Evolutionary conservation across 805 yeast genomes (phyloP).

Genomic region (Starmerella riodocensis): DNA sequence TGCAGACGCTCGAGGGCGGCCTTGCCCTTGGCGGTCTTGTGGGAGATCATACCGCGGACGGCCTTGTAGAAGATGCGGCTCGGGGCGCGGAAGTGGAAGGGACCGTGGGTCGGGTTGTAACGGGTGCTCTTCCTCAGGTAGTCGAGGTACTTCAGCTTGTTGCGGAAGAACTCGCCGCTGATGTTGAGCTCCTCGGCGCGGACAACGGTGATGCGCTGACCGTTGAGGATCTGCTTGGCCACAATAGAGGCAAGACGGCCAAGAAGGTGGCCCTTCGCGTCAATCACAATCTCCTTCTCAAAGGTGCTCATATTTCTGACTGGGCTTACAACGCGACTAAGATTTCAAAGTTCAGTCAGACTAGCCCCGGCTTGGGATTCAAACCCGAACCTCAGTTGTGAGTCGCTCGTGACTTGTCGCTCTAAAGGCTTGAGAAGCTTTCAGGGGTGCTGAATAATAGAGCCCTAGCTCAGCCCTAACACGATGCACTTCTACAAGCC

Average conservation of each 20-base stretch:
- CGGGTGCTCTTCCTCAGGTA: conserved; percentile 98
- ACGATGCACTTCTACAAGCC: too few relatives aligned
- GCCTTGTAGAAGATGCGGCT: conserved; percentile 99
- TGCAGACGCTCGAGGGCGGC: conserved; percentile 98
- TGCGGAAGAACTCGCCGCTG: conserved; percentile 99
- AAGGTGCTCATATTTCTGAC: conserved; percentile 51
- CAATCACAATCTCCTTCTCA: conserved; percentile 70
- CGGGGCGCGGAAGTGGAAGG: conserved; percentile 99
- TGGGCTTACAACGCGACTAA: conserved; percentile 7
- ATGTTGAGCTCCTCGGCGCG: conserved; percentile 96
- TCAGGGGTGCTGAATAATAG: too few relatives aligned
- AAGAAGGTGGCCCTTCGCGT: conserved; percentile 98
- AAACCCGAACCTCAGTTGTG: conserved; percentile 6
- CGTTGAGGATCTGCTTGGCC: conserved; percentile 96
- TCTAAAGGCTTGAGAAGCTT: too few relatives aligned
- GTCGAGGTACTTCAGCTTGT: conserved; percentile 99
- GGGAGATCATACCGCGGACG: conserved; percentile 97
- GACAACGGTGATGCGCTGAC: conserved; percentile 95
- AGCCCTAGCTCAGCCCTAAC: too few relatives aligned
- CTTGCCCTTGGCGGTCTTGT: conserved; percentile 99
- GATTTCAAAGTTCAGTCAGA: conserved; percentile 4
- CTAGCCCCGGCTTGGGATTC: background rate
- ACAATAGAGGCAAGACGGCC: conserved; percentile 99
- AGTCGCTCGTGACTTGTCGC: conserved; percentile 1
- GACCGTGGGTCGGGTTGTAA: conserved; percentile 97